Evolutionary conservation across 2,329 filamentous ascomycete genomes (phyloP).

Genomic region (Verruconis gallopava): DNA sequence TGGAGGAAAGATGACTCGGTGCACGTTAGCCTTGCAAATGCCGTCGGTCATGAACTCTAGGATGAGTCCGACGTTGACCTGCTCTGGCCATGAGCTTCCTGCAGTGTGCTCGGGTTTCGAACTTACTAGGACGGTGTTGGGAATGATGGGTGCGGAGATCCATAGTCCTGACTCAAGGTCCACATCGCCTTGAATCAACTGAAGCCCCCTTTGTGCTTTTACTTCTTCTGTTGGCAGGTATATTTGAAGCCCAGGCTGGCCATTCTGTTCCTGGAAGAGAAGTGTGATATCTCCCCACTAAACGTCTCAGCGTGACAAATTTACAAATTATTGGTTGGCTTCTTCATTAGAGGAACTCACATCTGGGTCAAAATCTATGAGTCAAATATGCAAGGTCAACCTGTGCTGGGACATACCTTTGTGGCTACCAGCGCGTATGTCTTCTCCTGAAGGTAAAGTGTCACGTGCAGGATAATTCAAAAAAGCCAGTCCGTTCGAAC

Average conservation of each 20-base stretch:
- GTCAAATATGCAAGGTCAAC: too few species aligned
- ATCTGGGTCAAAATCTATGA: too few species aligned
- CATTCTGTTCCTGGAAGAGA: background rate
- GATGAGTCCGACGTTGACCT: background rate
- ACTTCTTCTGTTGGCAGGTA: background rate
- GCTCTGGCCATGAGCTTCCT: too few species aligned
- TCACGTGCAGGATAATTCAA: background rate
- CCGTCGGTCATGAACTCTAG: background rate
- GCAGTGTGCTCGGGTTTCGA: too few species aligned
- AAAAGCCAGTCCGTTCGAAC: background rate
- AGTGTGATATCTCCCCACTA: background rate
- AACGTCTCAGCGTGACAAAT: too few species aligned
- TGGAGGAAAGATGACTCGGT: background rate
- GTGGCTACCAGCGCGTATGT: background rate
- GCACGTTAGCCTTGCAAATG: background rate
- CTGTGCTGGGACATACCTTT: too few species aligned
- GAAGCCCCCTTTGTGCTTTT: background rate
- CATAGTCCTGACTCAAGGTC: background rate
- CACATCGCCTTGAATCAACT: background rate
- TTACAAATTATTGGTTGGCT: too few species aligned
- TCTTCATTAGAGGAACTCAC: too few species aligned
- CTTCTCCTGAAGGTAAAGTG: background rate
- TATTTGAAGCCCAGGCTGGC: background rate
- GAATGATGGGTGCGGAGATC: background rate
- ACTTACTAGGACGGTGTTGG: background rate